Evolutionary conservation across 2,329 filamentous ascomycete species (phyloP).

Genomic region (Thelonectria blattea): DNA sequence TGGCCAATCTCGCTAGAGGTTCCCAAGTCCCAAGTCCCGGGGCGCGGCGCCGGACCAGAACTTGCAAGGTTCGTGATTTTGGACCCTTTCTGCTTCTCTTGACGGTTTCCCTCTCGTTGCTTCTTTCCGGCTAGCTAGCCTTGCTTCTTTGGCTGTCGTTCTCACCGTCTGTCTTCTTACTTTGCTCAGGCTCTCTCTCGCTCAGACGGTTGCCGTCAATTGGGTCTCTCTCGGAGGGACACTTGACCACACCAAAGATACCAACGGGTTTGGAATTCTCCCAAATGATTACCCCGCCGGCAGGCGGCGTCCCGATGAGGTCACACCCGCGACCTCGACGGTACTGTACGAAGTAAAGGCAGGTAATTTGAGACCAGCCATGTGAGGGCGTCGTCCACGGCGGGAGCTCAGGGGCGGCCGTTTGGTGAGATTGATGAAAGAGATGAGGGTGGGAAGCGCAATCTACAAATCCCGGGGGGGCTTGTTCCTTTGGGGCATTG

Average conservation of each 20-base stretch:
- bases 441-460: slow-evolving; percentile 23
- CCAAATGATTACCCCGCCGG: neutral
- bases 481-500: slow-evolving; percentile 1
- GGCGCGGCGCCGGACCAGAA: slow-evolving; percentile 1
- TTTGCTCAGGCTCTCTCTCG: too few relatives aligned
- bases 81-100: slow-evolving; percentile 4
- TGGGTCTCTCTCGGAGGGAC: too few relatives aligned
- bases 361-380: slow-evolving; percentile 16
- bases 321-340: slow-evolving; percentile 3
- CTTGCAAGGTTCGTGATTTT: too few relatives aligned
- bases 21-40: slow-evolving; percentile 4
- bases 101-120: slow-evolving; percentile 16
- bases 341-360: neutral
- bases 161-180: too few relatives aligned
- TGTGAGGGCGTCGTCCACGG: slow-evolving; percentile 11
- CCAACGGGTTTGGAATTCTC: too few relatives aligned
- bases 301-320: neutral
- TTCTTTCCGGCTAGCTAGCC: slow-evolving; percentile 1
- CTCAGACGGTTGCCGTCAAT: too few relatives aligned
- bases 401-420: slow-evolving; percentile 9
- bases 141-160: too few relatives aligned
- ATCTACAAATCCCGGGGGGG: slow-evolving; percentile 21
- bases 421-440: slow-evolving; percentile 22
- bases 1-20: slow-evolving; percentile 21
- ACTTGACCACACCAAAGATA: too few relatives aligned